Conservation (phyloP, 106 monocot species). For the Dendrobium nobile region DNA sequence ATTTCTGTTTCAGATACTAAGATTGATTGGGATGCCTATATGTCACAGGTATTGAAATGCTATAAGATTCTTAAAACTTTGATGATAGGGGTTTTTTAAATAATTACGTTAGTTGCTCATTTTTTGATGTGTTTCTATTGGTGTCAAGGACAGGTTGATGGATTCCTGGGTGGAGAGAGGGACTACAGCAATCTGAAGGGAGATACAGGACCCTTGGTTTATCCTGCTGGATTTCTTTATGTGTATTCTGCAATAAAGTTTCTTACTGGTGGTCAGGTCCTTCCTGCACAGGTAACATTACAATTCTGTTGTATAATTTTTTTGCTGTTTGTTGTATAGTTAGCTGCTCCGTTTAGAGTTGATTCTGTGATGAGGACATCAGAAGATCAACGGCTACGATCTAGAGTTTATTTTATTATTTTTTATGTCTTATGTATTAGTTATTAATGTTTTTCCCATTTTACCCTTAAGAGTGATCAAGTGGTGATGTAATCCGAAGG, state of each 20-base stretch:
- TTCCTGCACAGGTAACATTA: conserved; percentile 70
- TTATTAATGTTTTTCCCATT: too few species aligned
- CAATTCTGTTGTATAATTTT: background rate
- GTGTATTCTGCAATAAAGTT: conserved; percentile 69
- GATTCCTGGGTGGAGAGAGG: conserved; percentile 89
- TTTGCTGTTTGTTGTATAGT: background rate
- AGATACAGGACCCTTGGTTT: conserved; percentile 93
- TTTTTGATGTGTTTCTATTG: background rate
- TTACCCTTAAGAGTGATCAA: too few species aligned
- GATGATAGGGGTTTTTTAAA: background rate
- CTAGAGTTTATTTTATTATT: too few species aligned
- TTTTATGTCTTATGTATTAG: too few species aligned
- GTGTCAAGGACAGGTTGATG: conserved; percentile 54
- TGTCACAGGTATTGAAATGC: conserved; percentile 73
- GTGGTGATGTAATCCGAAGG: too few species aligned
- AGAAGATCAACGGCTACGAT: too few species aligned
- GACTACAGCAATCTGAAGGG: conserved; percentile 88
- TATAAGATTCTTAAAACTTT: background rate
- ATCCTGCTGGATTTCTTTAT: conserved; percentile 95
- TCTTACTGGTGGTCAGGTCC: conserved; percentile 73
- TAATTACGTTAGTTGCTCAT: background rate
- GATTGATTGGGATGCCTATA: conserved; percentile 99
- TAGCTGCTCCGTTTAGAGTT: background rate
- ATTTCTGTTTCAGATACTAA: conserved; percentile 65
- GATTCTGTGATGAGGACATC: too few species aligned